These are phyloP conservation scores for Stephanodiscus triporus DNA, from an alignment of 108 stramenopile genomes.

Conservation along the genomic window DNA sequence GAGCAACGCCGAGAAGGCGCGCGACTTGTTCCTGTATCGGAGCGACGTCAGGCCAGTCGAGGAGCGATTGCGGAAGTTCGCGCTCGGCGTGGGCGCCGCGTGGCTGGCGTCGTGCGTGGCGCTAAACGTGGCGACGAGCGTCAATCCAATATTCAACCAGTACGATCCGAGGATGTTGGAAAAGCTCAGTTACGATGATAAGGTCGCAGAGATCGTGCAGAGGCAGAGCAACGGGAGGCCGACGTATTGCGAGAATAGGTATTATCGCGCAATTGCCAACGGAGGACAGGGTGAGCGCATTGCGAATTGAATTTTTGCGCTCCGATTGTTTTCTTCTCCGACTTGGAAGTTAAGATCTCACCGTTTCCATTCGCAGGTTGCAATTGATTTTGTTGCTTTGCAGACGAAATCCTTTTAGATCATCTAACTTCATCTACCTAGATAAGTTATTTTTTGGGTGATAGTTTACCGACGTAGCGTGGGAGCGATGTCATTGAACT, in stretches of 20 bases:
- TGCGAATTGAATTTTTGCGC: not conserved
- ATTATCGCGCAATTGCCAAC: constrained; percentile 85
- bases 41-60: constrained; percentile 79
- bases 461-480: too few relatives aligned
- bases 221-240: constrained; percentile 69
- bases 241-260: constrained; percentile 86
- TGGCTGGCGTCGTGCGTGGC: constrained; percentile 74
- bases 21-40: constrained; percentile 77
- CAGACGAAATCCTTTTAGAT: too few relatives aligned
- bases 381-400: not conserved
- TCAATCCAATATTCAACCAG: constrained; percentile 79
- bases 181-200: constrained; percentile 66
- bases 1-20: constrained; percentile 68
- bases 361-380: constrained; percentile 6
- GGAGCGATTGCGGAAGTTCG: constrained; percentile 66
- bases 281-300: constrained; percentile 71
- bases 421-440: too few relatives aligned
- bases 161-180: constrained; percentile 87
- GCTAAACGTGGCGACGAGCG: constrained; percentile 58
- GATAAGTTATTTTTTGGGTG: too few relatives aligned
- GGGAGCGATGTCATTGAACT: too few relatives aligned
- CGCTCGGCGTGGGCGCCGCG: constrained; percentile 50
- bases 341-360: not conserved
- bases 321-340: too few relatives aligned
- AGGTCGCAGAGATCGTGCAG: constrained; percentile 70